Evolutionary conservation across 768 basidiomycete species (phyloP), one percentile per base, ranked within the genome.

Genomic region (Pleurotus pulmonarius): DNA sequence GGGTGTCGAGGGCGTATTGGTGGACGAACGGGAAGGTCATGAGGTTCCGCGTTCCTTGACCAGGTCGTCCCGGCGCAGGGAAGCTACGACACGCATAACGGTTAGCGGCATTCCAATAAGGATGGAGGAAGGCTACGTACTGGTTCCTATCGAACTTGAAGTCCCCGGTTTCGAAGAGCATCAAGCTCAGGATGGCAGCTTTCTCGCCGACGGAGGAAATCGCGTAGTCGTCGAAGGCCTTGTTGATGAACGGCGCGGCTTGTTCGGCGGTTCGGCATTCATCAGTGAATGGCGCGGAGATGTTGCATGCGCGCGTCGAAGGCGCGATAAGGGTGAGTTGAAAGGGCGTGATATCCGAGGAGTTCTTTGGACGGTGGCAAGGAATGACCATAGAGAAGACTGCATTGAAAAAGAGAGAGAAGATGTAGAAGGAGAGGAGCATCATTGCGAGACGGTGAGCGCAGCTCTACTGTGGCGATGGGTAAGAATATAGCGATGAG

Each of bases 81-180:
- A 55, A 55, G 54, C 54, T 55, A 29, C n/a, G 15, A 41, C 7
- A n/a, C 7, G 9, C 16, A 34, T n/a, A 24, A 7, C 12, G 11
- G n/a, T 26, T 16, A 7, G 9, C 29, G 26, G 1, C 3, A 53
- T 41, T 37, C 41, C n/a, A 18, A 5, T 12, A 53, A 24, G 20
- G 49, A 38, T 9, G 16, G 22, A 34, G 8, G 8, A 20, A 49
- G 25, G 20, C 24, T 12, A 49, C 44, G 22, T 13, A 56, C 56
- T 56, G 56, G 46, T 56, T 46, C 9, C 38, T 22, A 34, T 56
- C 56, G n/a, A 46, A 56, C 56, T 56, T 56, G 3, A 56, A 49
- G 15, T 41, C 46, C 5, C 46, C 56, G 4, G 56, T 46, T 26
- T 46, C 47, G n/a, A 56, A 49, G 18, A 56, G 38, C 56, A 56